Percentiles rank a stretch among this genome's conserved stretches.
Conservation (phyloP, 805 yeast genomes). For the Wickerhamiella galacta region DNA sequence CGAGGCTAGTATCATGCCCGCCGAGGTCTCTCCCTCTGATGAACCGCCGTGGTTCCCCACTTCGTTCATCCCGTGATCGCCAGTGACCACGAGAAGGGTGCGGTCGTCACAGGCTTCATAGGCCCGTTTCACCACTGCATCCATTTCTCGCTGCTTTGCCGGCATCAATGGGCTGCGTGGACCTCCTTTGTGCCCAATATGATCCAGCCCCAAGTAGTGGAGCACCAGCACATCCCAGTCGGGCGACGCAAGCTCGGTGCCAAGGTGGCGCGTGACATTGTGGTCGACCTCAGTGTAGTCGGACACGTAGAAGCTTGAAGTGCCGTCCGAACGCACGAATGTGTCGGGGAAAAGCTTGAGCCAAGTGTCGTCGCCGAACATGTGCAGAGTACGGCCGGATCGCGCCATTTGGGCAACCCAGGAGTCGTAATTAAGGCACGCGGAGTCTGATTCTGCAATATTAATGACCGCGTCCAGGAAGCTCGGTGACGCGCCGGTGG, state of each 20-base stretch:
- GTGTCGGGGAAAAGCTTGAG: constrained; percentile 62
- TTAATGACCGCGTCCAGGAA: constrained; percentile 88
- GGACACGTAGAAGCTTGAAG: constrained; percentile 84
- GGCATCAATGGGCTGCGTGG: constrained; percentile 70
- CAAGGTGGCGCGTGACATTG: constrained; percentile 81
- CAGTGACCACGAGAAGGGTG: constrained; percentile 60
- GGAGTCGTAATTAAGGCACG: constrained; percentile 62
- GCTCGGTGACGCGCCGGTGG: constrained; percentile 89
- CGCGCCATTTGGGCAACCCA: constrained; percentile 58
- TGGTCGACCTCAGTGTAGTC: constrained; percentile 89
- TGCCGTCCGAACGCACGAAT: constrained; percentile 62
- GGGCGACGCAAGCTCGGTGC: constrained; percentile 31
- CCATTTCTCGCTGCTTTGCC: constrained; percentile 76
- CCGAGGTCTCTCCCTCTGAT: constrained; percentile 77
- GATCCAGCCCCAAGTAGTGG: constrained; percentile 89
- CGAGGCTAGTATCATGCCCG: constrained; percentile 60
- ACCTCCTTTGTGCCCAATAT: constrained; percentile 96
- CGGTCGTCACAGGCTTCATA: constrained; percentile 29
- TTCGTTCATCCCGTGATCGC: constrained; percentile 96
- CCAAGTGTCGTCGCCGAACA: constrained; percentile 99
- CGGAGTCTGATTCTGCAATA: constrained; percentile 78
- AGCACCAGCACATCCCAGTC: constrained; percentile 76
- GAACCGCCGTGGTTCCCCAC: constrained; percentile 96
- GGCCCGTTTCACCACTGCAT: constrained; percentile 37
- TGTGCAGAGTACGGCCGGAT: constrained; percentile 37